Evolutionary conservation across 2,329 filamentous ascomycete genomes (phyloP), one percentile per base, ranked within the genome.

Genomic region (Aspergillus aculeatinus): DNA sequence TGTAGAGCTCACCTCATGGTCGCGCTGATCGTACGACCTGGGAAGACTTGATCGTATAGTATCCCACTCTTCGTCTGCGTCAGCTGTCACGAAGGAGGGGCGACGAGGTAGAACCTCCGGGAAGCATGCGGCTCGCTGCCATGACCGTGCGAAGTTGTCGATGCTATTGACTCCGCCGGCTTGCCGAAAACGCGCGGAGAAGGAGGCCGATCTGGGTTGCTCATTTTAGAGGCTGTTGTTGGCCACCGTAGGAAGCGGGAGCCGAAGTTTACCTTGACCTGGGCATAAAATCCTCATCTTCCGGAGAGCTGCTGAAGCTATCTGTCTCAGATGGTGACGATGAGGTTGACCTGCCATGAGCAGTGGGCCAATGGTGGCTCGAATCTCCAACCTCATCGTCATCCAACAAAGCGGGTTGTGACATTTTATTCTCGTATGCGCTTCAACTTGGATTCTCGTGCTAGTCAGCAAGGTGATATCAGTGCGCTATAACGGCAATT

Each of bases 81-180:
- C 76, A 2, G 83, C 82, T 63, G 87, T 84, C 56, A 91, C 81
- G 72, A 96, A 92, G 35, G 90, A 89, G 14, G 88, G 87, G 16
- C 88, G 86, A 58, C 90, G 88, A 5, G 92, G 91, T 35, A 95
- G 88, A 67, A 96, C 91, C 74, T 97, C 93, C 64, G 87, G 85
- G 76, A 98, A 98, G 59, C 85, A 89, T 27, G 92, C 92, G 42
- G 94, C 94, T 73, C 94, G 88, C 76, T 94, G 91, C 90, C 92
- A 96, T 68, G 91, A 96, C 62, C 90, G 86, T 49, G 93, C 91
- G 73, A 98, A 98, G 70, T 93, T 96, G 71, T 95, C 89, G 69
- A 98, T 90, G 76, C 91, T 96, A 80, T 98, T 98, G 62, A 93
- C 89, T 54, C 94, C 94, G 65, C 94, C 95, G 51, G 91, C 88